A percentile compares a stretch with the other conserved stretches of the same genome.
These are phyloP conservation scores for Trichoderma guizhouense DNA, from an alignment of 2,329 filamentous ascomycete species.

Conservation along the genomic window DNA sequence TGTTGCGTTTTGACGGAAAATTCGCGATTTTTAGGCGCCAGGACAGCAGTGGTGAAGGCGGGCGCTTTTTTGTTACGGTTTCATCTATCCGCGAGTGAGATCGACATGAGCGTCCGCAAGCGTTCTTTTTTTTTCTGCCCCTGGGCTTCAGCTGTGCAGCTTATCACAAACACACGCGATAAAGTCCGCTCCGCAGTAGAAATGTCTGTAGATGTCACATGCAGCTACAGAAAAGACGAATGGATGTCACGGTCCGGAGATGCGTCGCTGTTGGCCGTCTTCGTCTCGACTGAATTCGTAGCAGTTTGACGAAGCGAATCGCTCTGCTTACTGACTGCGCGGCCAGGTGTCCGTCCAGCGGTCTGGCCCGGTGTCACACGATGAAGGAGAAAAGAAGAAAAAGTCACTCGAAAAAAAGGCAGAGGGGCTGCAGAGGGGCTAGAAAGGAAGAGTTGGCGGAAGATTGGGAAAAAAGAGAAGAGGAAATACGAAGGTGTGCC, in stretches of 20 bases:
- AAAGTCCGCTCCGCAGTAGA: not conserved
- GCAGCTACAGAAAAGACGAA: not conserved
- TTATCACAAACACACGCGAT: not conserved
- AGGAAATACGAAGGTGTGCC: conserved; percentile 19
- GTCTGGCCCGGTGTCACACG: not conserved
- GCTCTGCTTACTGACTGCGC: not conserved
- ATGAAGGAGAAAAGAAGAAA: not conserved
- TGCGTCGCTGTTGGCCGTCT: conserved; percentile 2
- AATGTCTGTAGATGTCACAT: not conserved
- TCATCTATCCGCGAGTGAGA: conserved; percentile 13
- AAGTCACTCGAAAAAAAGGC: not conserved
- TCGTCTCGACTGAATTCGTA: not conserved
- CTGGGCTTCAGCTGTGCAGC: conserved; percentile 2
- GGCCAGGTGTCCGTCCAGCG: not conserved
- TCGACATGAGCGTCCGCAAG: conserved; percentile 1
- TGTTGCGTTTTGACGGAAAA: not conserved
- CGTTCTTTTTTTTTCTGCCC: not conserved
- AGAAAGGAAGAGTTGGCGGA: not conserved
- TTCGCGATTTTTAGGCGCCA: not conserved
- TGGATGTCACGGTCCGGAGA: not conserved
- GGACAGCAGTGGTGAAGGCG: not conserved
- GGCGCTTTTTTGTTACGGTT: conserved; percentile 1
- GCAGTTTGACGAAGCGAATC: conserved; percentile 9
- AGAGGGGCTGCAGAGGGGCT: not conserved
- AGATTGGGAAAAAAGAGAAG: not conserved